phyloP scores from a whole-genome alignment of 2,329 filamentous ascomycete species.

The Penicillium brevicompactum region DNA sequence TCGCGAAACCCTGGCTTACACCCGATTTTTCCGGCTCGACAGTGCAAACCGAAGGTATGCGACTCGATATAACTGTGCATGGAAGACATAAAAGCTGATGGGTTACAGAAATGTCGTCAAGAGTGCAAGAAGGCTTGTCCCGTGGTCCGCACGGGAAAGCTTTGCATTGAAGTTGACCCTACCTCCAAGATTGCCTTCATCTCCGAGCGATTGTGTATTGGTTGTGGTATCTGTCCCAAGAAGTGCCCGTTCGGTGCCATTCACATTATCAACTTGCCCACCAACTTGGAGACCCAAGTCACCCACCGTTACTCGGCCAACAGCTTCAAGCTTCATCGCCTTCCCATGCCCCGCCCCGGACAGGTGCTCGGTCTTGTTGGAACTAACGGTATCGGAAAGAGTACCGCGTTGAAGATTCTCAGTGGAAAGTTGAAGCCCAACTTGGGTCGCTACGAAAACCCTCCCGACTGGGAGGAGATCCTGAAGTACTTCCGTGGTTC shows the following conservation, averaged over 20 bases:
- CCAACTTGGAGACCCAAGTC: conserved; percentile 96
- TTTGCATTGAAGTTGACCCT: conserved; percentile 90
- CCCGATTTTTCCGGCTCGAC: conserved; percentile 34
- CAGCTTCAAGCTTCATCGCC: conserved; percentile 97
- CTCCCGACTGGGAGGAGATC: conserved; percentile 98
- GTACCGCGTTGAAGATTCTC: conserved; percentile 98
- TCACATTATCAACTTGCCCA: conserved; percentile 99
- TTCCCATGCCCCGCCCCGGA: conserved; percentile 93
- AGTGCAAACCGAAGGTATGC: conserved; percentile 85
- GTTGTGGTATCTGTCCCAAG: conserved; percentile 99
- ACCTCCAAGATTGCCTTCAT: conserved; percentile 97
- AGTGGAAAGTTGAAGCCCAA: conserved; percentile 99
- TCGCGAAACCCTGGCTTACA: conserved; percentile 41
- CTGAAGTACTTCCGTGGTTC: conserved; percentile 98
- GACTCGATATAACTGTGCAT: neutral
- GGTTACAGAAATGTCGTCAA: conserved; percentile 85
- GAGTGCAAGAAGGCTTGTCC: conserved; percentile 99
- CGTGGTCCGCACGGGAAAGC: conserved; percentile 94
- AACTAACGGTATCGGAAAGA: conserved; percentile 99
- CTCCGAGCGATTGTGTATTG: conserved; percentile 92
- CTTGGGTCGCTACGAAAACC: conserved; percentile 90
- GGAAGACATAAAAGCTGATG: conserved; percentile 22
- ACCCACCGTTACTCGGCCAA: conserved; percentile 99
- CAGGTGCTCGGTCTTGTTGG: conserved; percentile 95
- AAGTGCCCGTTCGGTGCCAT: conserved; percentile 99